Conservation (phyloP, 345 rosid species). For the Salix suchowensis region DNA sequence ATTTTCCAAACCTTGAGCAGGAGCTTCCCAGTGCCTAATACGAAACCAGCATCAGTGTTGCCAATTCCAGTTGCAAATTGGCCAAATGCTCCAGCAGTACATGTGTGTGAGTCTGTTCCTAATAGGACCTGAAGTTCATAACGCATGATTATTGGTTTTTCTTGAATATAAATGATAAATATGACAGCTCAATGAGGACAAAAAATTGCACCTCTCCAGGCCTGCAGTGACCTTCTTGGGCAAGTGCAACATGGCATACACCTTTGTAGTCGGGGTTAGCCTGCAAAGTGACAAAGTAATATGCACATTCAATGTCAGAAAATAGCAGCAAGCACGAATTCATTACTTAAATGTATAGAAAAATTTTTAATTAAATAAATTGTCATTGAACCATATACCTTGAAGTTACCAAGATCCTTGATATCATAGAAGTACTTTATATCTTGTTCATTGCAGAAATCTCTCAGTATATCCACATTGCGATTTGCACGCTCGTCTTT, state of each 20-base stretch:
- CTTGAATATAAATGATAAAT: neutral
- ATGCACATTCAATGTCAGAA: constrained; percentile 1
- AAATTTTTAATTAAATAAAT: neutral
- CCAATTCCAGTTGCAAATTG: constrained; percentile 99
- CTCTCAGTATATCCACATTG: constrained; percentile 91
- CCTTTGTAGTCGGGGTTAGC: constrained; percentile 98
- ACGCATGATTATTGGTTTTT: neutral
- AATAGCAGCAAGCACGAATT: neutral
- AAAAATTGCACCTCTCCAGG: constrained; percentile 81
- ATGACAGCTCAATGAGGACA: neutral
- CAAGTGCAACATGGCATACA: constrained; percentile 95
- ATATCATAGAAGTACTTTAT: constrained; percentile 96
- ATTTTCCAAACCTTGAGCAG: constrained; percentile 70
- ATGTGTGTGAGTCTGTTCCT: constrained; percentile 96
- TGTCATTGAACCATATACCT: constrained; percentile 46
- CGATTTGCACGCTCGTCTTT: constrained; percentile 89
- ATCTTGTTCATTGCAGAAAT: constrained; percentile 79
- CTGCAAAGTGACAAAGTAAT: constrained; percentile 35
- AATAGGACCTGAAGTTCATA: constrained; percentile 58
- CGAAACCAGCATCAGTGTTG: constrained; percentile 96
- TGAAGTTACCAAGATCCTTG: constrained; percentile 72
- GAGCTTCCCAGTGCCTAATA: constrained; percentile 85
- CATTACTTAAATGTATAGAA: neutral
- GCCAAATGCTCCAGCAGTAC: constrained; percentile 98
- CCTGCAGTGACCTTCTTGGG: constrained; percentile 99